Conservation (phyloP, 2,329 filamentous ascomycete genomes). For the Mollisia scopiformis region DNA sequence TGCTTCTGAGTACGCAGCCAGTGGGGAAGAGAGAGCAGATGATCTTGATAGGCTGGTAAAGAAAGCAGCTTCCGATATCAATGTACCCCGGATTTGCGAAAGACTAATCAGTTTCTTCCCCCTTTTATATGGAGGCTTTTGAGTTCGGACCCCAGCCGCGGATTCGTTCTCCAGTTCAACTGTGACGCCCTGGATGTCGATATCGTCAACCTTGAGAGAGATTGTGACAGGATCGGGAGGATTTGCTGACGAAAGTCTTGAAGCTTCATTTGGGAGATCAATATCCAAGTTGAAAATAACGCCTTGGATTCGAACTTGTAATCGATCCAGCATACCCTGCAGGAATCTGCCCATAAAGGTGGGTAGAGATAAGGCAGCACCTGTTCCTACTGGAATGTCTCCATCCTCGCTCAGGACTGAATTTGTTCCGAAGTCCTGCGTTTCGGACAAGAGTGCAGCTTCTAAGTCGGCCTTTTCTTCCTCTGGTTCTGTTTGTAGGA, state of each 20-base stretch:
- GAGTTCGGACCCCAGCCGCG: constrained; percentile 27
- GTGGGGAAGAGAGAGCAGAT: constrained; percentile 61
- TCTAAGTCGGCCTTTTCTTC: constrained; percentile 70
- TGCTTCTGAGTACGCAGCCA: constrained; percentile 49
- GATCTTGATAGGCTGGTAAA: constrained; percentile 63
- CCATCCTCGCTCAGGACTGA: constrained; percentile 62
- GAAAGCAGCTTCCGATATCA: constrained; percentile 69
- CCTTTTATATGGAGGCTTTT: constrained; percentile 49
- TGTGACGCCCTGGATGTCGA: constrained; percentile 70
- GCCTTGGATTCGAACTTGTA: constrained; percentile 66
- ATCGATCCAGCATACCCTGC: constrained; percentile 73
- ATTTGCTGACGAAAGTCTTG: constrained; percentile 39
- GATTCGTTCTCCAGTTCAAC: constrained; percentile 32
- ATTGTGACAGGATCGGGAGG: constrained; percentile 61
- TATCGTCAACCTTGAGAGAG: constrained; percentile 64
- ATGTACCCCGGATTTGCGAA: constrained; percentile 63
- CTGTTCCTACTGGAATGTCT: constrained; percentile 66
- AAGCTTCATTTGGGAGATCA: constrained; percentile 52
- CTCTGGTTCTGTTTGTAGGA: constrained; percentile 71
- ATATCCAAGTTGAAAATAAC: constrained; percentile 70
- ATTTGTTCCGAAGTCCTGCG: constrained; percentile 64
- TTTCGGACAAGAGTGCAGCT: constrained; percentile 66
- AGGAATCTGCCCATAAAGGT: constrained; percentile 72
- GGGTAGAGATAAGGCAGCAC: constrained; percentile 69
- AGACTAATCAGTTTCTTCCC: constrained; percentile 68